Conservation (phyloP, 2,329 filamentous ascomycete species). For the Leptographium wingfieldii region DNA sequence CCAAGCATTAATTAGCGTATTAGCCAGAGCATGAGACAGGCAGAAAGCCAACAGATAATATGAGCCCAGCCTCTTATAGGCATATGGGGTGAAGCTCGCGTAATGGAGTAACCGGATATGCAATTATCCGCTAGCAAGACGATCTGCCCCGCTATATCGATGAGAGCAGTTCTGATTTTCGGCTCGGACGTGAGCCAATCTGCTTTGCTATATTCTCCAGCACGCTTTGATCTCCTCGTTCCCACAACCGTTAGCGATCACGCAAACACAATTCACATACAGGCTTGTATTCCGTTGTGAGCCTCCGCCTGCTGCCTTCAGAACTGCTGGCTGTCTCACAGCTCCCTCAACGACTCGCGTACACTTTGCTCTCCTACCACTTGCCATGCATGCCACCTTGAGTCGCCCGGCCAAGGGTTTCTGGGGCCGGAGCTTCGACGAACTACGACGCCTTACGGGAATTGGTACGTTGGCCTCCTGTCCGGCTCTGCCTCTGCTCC, state of each 20-base stretch:
- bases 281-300: too few relatives aligned
- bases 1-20: too few relatives aligned
- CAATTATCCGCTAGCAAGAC: neutral
- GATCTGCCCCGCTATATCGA: neutral
- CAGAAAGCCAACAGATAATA: neutral
- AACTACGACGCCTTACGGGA: conserved; percentile 42
- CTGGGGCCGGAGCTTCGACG: conserved; percentile 44
- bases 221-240: neutral
- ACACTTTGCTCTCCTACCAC: neutral
- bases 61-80: neutral
- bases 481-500: neutral
- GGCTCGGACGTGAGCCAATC: too few relatives aligned
- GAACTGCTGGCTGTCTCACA: neutral
- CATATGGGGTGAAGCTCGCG: neutral
- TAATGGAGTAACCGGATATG: neutral
- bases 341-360: neutral
- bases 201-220: neutral
- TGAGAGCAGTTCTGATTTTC: neutral
- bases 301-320: neutral
- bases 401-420: conserved; percentile 37
- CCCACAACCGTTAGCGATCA: neutral
- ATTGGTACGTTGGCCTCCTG: conserved; percentile 31
- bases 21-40: neutral
- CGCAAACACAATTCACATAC: neutral
- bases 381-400: conserved; percentile 34